Evolutionary conservation across 163 green algal genomes (phyloP).

Genomic region (Scenedesmus sp.): DNA sequence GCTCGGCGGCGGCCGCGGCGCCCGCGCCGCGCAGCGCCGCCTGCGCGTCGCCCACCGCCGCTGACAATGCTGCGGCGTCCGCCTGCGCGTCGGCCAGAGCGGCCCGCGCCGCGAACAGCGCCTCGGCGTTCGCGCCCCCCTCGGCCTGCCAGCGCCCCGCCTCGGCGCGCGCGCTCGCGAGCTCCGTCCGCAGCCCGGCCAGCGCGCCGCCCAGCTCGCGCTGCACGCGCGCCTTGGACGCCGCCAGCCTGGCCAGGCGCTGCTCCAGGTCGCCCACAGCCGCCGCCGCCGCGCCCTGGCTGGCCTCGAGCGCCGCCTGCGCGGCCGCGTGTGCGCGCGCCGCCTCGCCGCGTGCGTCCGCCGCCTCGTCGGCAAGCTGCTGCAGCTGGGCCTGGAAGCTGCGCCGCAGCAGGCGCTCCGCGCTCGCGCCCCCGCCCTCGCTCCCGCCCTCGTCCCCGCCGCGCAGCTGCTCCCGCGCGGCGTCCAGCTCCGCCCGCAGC

Average conservation of each 20-base stretch:
- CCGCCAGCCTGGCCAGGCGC: background rate
- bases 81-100: background rate
- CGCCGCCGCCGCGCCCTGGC: conserved; percentile 6
- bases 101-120: background rate
- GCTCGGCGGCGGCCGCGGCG: background rate
- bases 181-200: background rate
- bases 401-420: background rate
- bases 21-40: background rate
- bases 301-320: conserved; percentile 24
- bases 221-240: conserved; percentile 16
- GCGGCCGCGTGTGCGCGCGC: background rate
- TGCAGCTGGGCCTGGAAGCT: conserved; percentile 14
- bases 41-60: background rate
- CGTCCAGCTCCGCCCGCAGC: conserved; percentile 12
- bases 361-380: background rate
- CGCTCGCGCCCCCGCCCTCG: background rate
- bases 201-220: background rate
- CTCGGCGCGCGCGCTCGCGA: background rate
- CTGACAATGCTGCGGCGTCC: background rate
- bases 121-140: background rate
- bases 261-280: conserved; percentile 12
- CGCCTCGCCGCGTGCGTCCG: background rate
- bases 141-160: background rate
- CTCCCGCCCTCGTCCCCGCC: background rate
- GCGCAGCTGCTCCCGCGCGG: background rate